These are phyloP conservation scores for Austropuccinia psidii DNA, from an alignment of 1,284 basidiomycete genomes.

Conservation along the genomic window DNA sequence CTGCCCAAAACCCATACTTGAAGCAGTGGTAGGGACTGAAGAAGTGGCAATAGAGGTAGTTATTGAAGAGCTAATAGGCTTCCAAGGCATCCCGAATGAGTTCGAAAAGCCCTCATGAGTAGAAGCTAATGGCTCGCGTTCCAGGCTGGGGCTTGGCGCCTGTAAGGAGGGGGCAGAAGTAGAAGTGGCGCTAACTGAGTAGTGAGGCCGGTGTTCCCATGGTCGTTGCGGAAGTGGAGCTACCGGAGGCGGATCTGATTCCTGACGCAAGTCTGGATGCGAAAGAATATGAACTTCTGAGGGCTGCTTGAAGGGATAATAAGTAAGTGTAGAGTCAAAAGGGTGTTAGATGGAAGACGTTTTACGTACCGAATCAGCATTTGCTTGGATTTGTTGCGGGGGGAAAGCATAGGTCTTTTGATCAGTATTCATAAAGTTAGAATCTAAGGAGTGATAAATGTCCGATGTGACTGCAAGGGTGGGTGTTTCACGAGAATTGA, in stretches of 20 bases:
- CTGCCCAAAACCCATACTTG: no score
- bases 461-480: not conserved
- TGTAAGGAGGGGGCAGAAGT: not conserved
- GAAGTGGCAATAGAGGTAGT: no score
- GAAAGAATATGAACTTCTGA: not conserved
- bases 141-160: not conserved
- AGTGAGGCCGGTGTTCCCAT: slow-evolving; percentile 22
- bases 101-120: no score
- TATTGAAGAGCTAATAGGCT: no score
- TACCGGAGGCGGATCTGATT: slow-evolving; percentile 26
- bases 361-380: not conserved
- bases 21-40: no score
- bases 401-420: no score
- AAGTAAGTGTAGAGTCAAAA: not conserved
- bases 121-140: not conserved
- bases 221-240: slow-evolving; percentile 32
- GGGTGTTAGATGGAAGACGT: not conserved
- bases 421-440: no score
- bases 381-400: no score
- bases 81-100: no score
- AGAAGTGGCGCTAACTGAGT: slow-evolving; percentile 5
- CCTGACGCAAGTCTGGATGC: not conserved
- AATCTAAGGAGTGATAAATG: not conserved
- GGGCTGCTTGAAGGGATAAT: not conserved
- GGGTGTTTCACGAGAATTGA: no score